A percentile compares a stretch with the other conserved stretches of the same genome.
Conservation (phyloP, 345 rosid species). For the Aegle marmelos region DNA sequence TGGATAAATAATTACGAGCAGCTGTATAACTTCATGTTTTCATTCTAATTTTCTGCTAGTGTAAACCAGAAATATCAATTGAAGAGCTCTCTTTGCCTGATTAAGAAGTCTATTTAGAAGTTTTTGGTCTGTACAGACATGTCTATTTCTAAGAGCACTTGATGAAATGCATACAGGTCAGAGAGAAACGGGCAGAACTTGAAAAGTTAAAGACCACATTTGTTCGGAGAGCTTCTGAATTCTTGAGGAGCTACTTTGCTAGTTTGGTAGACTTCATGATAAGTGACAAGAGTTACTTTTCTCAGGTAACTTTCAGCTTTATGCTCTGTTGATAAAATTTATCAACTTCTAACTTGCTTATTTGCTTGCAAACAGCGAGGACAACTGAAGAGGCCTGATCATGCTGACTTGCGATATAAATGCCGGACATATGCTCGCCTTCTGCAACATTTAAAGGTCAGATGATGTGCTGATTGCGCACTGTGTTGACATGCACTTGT, state of each 20-base stretch:
- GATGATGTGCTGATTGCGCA: constrained; percentile 3
- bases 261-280: constrained; percentile 99
- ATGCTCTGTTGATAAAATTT: constrained; percentile 6
- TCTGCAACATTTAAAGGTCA: constrained; percentile 92
- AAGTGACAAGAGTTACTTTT: constrained; percentile 96
- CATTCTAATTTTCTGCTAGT: not conserved
- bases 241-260: constrained; percentile 91
- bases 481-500: not conserved
- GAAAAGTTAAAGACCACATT: constrained; percentile 73
- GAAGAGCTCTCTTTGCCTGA: not conserved
- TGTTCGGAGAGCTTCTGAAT: constrained; percentile 93
- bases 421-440: constrained; percentile 99
- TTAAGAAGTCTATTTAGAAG: not conserved
- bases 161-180: constrained; percentile 48
- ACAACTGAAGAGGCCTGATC: constrained; percentile 98
- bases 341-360: constrained; percentile 13
- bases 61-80: not conserved
- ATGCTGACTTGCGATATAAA: constrained; percentile 97
- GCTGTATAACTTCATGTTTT: not conserved
- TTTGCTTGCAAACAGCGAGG: constrained; percentile 67
- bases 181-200: constrained; percentile 84
- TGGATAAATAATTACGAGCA: not conserved
- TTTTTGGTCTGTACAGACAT: not conserved
- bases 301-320: constrained; percentile 58
- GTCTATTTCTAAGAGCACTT: constrained; percentile 1